Evolutionary conservation across 352 stramenopile genomes (phyloP).

Genomic region (Phytophthora crassamura): DNA sequence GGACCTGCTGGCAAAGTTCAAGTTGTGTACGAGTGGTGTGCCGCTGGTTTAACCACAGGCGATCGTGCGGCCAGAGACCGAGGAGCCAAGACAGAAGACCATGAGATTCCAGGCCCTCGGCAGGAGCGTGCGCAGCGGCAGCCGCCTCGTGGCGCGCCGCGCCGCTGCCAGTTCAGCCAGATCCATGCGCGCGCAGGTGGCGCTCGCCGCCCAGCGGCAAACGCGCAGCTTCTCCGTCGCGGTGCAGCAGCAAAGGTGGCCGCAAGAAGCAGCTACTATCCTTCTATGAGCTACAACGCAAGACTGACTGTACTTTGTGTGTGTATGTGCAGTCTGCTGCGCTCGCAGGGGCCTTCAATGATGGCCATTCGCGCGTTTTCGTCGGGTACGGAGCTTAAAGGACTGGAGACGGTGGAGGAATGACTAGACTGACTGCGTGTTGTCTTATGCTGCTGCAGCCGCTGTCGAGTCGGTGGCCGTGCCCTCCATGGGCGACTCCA

Average conservation of each 20-base stretch:
- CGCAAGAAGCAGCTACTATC: not conserved
- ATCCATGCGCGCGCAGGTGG: slow-evolving; percentile 23
- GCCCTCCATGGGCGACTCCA: slow-evolving; percentile 95
- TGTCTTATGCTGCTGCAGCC: slow-evolving; percentile 27
- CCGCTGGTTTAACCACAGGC: no score
- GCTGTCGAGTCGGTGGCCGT: slow-evolving; percentile 71
- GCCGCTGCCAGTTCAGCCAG: slow-evolving; percentile 17
- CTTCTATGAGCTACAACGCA: not conserved
- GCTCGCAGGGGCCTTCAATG: slow-evolving; percentile 30
- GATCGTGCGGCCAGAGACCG: slow-evolving; percentile 19
- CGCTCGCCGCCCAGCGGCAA: slow-evolving; percentile 15
- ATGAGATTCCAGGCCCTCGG: slow-evolving; percentile 69
- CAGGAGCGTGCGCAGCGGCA: slow-evolving; percentile 46
- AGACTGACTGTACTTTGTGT: not conserved
- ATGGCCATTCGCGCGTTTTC: slow-evolving; percentile 48
- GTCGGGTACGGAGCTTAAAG: slow-evolving; percentile 38
- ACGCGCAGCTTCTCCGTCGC: slow-evolving; percentile 37
- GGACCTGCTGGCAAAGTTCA: slow-evolving; percentile 28
- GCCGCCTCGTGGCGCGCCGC: slow-evolving; percentile 40
- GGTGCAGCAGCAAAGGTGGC: slow-evolving; percentile 33
- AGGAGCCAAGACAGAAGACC: slow-evolving; percentile 10
- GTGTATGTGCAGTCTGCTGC: slow-evolving; percentile 27
- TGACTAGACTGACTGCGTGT: not conserved
- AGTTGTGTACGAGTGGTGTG: slow-evolving; percentile 37
- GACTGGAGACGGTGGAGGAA: not conserved